These are phyloP conservation scores for Pseudogymnoascus sp. DNA, from an alignment of 2,329 filamentous ascomycete species.

Conservation along the genomic window DNA sequence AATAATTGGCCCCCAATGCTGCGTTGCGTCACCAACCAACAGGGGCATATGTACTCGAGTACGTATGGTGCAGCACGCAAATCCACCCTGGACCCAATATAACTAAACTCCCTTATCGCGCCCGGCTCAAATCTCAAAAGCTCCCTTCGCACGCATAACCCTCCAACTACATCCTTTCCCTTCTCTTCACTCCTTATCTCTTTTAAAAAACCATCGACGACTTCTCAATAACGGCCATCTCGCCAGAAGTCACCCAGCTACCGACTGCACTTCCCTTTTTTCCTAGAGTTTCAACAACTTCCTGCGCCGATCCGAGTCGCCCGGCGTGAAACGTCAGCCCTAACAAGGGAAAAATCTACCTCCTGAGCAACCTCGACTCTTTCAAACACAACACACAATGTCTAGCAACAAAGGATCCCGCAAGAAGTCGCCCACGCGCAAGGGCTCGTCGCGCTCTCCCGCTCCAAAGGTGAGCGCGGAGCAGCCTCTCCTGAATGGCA, in stretches of 20 bases:
- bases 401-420: not conserved
- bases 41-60: constrained; percentile 1
- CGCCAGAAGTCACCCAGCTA: not conserved
- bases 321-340: constrained; percentile 4
- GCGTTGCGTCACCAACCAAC: not conserved
- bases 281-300: not conserved
- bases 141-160: not conserved
- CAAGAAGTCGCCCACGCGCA: constrained; percentile 7
- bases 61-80: not conserved
- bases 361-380: not conserved
- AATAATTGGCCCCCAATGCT: not conserved
- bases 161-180: not conserved
- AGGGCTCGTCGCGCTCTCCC: not conserved
- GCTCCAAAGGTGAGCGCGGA: not conserved
- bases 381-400: not conserved
- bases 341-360: constrained; percentile 3
- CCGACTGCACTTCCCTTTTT: not conserved
- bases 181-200: not conserved
- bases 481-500: constrained; percentile 36
- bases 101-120: constrained; percentile 8
- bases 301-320: not conserved
- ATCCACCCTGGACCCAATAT: not conserved
- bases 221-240: not conserved
- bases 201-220: not conserved
- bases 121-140: not conserved